These are phyloP conservation scores for Boletus semigastroideus DNA, from an alignment of 1,284 basidiomycete species.

Conservation along the genomic window DNA sequence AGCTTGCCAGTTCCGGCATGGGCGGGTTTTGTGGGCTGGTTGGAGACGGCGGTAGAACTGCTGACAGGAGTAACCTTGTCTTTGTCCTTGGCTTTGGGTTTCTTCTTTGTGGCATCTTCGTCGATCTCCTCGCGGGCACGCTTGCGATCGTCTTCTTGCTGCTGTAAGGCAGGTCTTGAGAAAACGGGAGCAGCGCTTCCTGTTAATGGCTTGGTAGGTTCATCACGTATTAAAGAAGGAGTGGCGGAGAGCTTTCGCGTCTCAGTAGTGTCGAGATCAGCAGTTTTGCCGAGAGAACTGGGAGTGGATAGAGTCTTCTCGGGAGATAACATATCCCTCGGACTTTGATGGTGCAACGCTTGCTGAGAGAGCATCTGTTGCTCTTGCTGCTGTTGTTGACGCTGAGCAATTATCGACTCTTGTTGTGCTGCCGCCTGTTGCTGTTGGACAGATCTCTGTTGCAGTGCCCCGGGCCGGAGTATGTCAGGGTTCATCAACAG, in stretches of 20 bases:
- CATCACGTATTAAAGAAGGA: slow-evolving; percentile 67
- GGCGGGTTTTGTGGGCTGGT: slow-evolving; percentile 27
- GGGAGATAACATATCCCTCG: slow-evolving; percentile 22
- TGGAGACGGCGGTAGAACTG: slow-evolving; percentile 36
- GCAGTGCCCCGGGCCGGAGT: slow-evolving; percentile 14
- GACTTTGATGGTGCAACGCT: slow-evolving; percentile 28
- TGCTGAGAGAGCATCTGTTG: slow-evolving; percentile 33
- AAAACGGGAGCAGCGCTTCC: slow-evolving; percentile 38
- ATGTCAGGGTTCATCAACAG: slow-evolving; percentile 19
- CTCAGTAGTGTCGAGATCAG: slow-evolving; percentile 61
- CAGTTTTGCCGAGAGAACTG: slow-evolving; percentile 26
- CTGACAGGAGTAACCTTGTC: slow-evolving; percentile 37
- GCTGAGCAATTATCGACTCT: slow-evolving; percentile 30
- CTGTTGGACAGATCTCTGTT: slow-evolving; percentile 25
- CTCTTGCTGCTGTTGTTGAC: slow-evolving; percentile 29
- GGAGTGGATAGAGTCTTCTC: slow-evolving; percentile 25
- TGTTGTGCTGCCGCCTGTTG: slow-evolving; percentile 31
- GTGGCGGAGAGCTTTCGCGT: slow-evolving; percentile 77
- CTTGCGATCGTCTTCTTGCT: slow-evolving; percentile 59
- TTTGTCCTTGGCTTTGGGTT: slow-evolving; percentile 36
- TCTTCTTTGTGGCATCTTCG: slow-evolving; percentile 61
- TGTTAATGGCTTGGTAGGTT: slow-evolving; percentile 30
- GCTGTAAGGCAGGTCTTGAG: slow-evolving; percentile 48
- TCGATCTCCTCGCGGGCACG: slow-evolving; percentile 61
- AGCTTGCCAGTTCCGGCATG: slow-evolving; percentile 48